phyloP scores from a whole-genome alignment of 176 grass and related monocot species.

The Bothriochloa decipiens region DNA sequence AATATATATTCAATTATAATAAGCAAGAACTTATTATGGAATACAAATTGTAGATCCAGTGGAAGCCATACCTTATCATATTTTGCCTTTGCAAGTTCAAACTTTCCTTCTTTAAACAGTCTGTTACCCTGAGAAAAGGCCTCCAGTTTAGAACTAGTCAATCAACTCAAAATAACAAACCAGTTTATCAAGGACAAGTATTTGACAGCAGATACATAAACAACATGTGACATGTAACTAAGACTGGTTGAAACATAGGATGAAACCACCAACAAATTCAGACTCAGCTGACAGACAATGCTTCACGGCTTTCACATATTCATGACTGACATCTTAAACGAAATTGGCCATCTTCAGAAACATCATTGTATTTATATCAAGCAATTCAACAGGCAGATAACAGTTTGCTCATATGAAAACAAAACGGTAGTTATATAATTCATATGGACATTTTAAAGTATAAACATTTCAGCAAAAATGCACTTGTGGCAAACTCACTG shows the following conservation, averaged over 20 bases:
- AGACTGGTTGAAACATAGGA: slow-evolving; percentile 17
- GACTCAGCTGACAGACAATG: neutral
- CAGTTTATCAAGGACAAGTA: neutral
- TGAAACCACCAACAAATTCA: slow-evolving; percentile 16
- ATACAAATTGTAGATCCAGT: slow-evolving; percentile 23
- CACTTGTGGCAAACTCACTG: neutral
- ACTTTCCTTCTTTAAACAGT: slow-evolving; percentile 99
- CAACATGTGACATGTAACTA: slow-evolving; percentile 21
- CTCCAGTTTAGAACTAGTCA: slow-evolving; percentile 34
- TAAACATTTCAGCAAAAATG: slow-evolving; percentile 22
- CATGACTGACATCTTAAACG: slow-evolving; percentile 28
- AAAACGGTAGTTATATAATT: neutral
- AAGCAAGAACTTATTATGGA: slow-evolving; percentile 27
- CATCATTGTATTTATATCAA: slow-evolving; percentile 30
- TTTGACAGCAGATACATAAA: slow-evolving; percentile 12
- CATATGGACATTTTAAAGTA: neutral
- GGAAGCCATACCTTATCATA: slow-evolving; percentile 81
- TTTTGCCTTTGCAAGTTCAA: slow-evolving; percentile 91
- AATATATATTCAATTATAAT: slow-evolving; percentile 8
- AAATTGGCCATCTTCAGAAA: slow-evolving; percentile 28
- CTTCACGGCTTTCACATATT: slow-evolving; percentile 9
- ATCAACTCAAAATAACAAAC: slow-evolving; percentile 29
- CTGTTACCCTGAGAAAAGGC: slow-evolving; percentile 75
- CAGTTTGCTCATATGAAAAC: neutral
- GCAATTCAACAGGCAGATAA: slow-evolving; percentile 26